Conservation (phyloP, 2,329 filamentous ascomycete genomes). For the Fusarium nodosum region DNA sequence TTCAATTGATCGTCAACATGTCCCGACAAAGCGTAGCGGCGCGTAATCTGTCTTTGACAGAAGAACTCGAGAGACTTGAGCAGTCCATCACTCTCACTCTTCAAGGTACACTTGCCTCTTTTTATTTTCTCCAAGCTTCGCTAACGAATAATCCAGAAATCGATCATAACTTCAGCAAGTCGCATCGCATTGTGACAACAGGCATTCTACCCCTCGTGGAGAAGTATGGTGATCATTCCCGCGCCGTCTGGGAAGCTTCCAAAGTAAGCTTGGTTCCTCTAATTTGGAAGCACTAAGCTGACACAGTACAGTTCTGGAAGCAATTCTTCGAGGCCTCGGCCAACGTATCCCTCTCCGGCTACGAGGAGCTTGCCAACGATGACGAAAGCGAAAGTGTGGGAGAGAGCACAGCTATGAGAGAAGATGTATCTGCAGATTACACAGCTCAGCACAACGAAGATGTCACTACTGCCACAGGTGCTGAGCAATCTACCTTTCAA, state of each 20-base stretch:
- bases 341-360: conserved; percentile 95
- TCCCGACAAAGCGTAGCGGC: conserved; percentile 63
- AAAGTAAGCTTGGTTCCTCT: conserved; percentile 69
- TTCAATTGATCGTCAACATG: conserved; percentile 54
- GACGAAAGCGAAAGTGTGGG: conserved; percentile 68
- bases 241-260: conserved; percentile 95
- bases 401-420: conserved; percentile 68
- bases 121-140: neutral
- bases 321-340: conserved; percentile 99
- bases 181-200: conserved; percentile 94
- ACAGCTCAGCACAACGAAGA: conserved; percentile 58
- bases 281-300: neutral
- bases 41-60: conserved; percentile 81
- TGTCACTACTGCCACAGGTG: conserved; percentile 54
- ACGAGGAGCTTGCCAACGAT: conserved; percentile 83
- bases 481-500: conserved; percentile 55
- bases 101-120: conserved; percentile 72
- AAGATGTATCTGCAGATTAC: conserved; percentile 67
- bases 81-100: conserved; percentile 96
- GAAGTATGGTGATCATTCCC: conserved; percentile 93
- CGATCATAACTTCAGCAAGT: conserved; percentile 97
- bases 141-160: conserved; percentile 75
- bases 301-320: conserved; percentile 86
- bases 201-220: conserved; percentile 95
- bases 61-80: conserved; percentile 95